Conservation (phyloP, 768 basidiomycete genomes). For the Xerocomellus amylosporus region DNA sequence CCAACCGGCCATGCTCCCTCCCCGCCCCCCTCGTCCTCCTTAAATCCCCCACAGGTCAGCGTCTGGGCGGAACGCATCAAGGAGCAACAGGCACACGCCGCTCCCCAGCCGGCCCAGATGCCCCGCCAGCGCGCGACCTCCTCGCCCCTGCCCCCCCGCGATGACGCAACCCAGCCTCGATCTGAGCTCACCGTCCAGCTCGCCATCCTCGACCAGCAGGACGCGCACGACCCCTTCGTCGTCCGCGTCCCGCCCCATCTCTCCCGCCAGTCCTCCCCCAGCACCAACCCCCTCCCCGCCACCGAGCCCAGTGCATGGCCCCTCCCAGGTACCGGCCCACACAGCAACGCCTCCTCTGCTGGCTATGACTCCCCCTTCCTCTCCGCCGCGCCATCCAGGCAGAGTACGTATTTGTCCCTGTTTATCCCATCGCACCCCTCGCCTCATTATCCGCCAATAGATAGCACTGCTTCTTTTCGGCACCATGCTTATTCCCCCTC, state of each 20-base stretch:
- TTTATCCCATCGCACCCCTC: slow-evolving; percentile 4
- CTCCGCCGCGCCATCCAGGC: slow-evolving; percentile 33
- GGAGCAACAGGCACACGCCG: slow-evolving; percentile 36
- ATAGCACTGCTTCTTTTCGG: slow-evolving; percentile 30
- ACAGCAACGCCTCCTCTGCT: slow-evolving; percentile 42
- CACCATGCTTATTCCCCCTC: slow-evolving; percentile 30
- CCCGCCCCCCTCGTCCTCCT: slow-evolving; percentile 1
- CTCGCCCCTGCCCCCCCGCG: slow-evolving; percentile 10
- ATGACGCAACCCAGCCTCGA: slow-evolving; percentile 19
- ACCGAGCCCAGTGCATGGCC: slow-evolving; percentile 21
- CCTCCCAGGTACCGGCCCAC: slow-evolving; percentile 16
- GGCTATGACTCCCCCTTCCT: slow-evolving; percentile 16
- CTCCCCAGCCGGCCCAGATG: slow-evolving; percentile 16
- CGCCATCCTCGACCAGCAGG: slow-evolving; percentile 24
- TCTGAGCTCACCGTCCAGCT: slow-evolving; percentile 21
- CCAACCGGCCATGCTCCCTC: not conserved
- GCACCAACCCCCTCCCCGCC: slow-evolving; percentile 19
- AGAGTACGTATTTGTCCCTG: slow-evolving; percentile 35
- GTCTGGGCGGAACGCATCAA: slow-evolving; percentile 44
- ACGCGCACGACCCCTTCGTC: slow-evolving; percentile 44
- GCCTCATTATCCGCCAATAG: slow-evolving; percentile 16
- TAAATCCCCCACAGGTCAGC: slow-evolving; percentile 32
- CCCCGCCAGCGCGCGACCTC: slow-evolving; percentile 11
- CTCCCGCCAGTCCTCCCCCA: slow-evolving; percentile 29
- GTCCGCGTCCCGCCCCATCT: slow-evolving; percentile 38